phyloP scores from a whole-genome alignment of 2,329 filamentous ascomycete genomes.

The Cladosporium sp. region DNA sequence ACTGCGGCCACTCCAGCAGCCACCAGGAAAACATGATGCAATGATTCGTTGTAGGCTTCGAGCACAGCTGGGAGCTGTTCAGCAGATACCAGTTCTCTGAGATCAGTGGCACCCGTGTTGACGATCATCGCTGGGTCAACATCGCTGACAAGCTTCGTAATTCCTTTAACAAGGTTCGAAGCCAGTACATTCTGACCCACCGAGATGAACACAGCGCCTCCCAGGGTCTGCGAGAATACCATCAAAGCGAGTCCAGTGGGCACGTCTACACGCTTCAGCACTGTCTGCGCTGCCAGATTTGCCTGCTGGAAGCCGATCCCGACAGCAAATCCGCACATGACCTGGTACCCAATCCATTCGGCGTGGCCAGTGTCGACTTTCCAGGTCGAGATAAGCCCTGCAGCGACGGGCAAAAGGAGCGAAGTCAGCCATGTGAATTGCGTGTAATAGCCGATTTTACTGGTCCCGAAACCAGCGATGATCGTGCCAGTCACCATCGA shows the following conservation, averaged over 20 bases:
- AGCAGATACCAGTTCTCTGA: slow-evolving; percentile 21
- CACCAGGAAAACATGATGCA: slow-evolving; percentile 26
- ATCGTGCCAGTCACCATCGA: slow-evolving; percentile 39
- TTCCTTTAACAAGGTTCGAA: slow-evolving; percentile 13
- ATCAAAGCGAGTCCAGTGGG: slow-evolving; percentile 35
- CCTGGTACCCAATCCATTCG: slow-evolving; percentile 45
- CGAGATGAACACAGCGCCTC: slow-evolving; percentile 38
- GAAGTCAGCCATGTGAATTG: slow-evolving; percentile 37
- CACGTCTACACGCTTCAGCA: slow-evolving; percentile 33
- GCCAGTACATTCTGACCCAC: slow-evolving; percentile 32
- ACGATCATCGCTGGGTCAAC: slow-evolving; percentile 18
- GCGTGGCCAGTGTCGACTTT: slow-evolving; percentile 30
- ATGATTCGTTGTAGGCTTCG: slow-evolving; percentile 23
- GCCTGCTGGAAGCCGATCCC: slow-evolving; percentile 39
- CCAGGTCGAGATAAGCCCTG: slow-evolving; percentile 39
- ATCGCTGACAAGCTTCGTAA: slow-evolving; percentile 11
- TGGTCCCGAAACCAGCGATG: slow-evolving; percentile 31
- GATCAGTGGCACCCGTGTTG: slow-evolving; percentile 26
- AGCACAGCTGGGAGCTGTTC: slow-evolving; percentile 17
- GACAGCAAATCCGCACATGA: slow-evolving; percentile 39
- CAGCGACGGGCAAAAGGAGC: slow-evolving; percentile 40
- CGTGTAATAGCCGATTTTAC: slow-evolving; percentile 40
- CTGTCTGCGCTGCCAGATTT: slow-evolving; percentile 36
- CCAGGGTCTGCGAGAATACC: slow-evolving; percentile 39
- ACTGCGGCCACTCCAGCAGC: slow-evolving; percentile 15